These are phyloP conservation scores for Aleurites moluccanus DNA, from an alignment of 441 rosid species.

Conservation along the genomic window DNA sequence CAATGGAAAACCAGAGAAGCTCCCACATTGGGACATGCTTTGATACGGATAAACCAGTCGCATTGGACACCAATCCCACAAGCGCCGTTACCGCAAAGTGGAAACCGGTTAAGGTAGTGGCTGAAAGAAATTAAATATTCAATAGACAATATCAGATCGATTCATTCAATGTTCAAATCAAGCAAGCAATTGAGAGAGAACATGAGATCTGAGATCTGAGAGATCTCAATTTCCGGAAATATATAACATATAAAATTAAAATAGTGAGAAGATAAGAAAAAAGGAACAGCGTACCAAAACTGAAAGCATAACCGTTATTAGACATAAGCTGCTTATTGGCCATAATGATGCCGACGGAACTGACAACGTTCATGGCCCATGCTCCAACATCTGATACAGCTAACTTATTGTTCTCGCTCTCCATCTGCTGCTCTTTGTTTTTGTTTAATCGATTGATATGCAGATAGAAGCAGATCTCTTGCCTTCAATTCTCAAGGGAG, in stretches of 20 bases:
- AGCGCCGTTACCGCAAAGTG: constrained; percentile 89
- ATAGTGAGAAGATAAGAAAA: not conserved
- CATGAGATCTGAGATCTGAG: constrained; percentile 11
- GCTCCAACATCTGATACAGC: constrained; percentile 78
- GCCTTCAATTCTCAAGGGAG: constrained; percentile 6
- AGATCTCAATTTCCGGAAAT: not conserved
- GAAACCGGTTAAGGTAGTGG: constrained; percentile 91
- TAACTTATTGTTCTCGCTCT: constrained; percentile 52
- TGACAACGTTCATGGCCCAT: constrained; percentile 82
- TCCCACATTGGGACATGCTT: constrained; percentile 93
- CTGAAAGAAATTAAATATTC: constrained; percentile 36
- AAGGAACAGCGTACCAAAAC: constrained; percentile 50
- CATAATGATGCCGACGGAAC: constrained; percentile 89
- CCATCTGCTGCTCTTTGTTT: constrained; percentile 34
- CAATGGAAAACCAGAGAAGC: constrained; percentile 89
- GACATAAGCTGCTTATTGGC: constrained; percentile 94
- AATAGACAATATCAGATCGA: not conserved
- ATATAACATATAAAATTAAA: not conserved
- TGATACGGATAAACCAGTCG: constrained; percentile 77
- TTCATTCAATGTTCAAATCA: not conserved
- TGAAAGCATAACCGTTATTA: constrained; percentile 63
- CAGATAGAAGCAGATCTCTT: not conserved
- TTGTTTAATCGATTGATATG: too few relatives aligned
- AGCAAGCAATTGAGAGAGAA: too few relatives aligned
- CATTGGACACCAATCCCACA: constrained; percentile 87